Conservation (phyloP, 306 rosid genomes). For the Rubus parviflorus region DNA sequence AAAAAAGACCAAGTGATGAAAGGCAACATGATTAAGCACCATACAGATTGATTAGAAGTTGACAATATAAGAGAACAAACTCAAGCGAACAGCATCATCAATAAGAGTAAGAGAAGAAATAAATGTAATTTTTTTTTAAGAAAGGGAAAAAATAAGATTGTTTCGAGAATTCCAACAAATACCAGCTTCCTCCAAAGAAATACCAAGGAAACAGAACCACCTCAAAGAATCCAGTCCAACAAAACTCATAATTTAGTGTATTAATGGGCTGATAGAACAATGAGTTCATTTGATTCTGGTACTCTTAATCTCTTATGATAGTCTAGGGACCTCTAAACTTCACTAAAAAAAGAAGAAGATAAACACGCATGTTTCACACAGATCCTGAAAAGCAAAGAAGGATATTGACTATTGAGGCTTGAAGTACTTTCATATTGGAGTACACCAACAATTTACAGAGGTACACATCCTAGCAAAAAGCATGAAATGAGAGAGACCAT, state of each 20-base stretch:
- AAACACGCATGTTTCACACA: background rate
- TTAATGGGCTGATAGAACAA: background rate
- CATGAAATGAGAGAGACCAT: background rate
- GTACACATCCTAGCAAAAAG: constrained; percentile 3
- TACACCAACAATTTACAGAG: background rate
- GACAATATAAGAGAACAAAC: background rate
- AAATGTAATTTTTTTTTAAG: background rate
- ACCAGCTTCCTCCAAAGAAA: background rate
- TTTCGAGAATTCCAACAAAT: background rate
- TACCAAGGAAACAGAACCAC: background rate
- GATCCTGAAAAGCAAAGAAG: constrained; percentile 7
- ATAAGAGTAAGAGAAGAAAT: background rate
- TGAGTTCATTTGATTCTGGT: background rate
- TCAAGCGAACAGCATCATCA: background rate
- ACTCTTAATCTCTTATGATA: background rate
- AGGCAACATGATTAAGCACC: background rate
- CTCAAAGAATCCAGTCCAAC: background rate
- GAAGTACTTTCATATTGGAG: background rate
- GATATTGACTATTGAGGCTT: background rate
- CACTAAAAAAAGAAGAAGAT: background rate
- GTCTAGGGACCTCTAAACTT: background rate
- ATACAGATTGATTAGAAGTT: background rate
- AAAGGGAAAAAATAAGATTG: background rate
- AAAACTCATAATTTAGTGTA: background rate
- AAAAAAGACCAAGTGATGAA: background rate